Evolutionary conservation across 352 stramenopile genomes (phyloP).

Genomic region (Pythium coloratum): DNA sequence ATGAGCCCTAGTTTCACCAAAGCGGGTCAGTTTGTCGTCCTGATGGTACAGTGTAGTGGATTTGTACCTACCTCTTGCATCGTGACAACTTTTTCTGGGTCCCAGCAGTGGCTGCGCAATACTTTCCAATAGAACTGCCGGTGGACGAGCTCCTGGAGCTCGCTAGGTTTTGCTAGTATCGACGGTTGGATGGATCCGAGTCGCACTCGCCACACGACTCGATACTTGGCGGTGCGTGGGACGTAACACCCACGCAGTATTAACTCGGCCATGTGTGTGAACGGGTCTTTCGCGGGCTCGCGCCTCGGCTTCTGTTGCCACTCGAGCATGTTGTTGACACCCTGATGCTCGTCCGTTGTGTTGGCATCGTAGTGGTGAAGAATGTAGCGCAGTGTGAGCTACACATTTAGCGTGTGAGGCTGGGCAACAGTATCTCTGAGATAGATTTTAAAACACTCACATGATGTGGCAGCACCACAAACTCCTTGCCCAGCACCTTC

Average conservation of each 20-base stretch:
- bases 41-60: neutral
- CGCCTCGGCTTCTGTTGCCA: constrained; percentile 9
- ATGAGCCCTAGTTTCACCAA: constrained; percentile 11
- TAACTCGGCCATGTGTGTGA: neutral
- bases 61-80: constrained; percentile 1
- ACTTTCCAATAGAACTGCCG: constrained; percentile 7
- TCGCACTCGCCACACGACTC: constrained; percentile 21
- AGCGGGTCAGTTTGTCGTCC: neutral
- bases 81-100: neutral
- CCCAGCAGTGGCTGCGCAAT: constrained; percentile 12
- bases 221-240: constrained; percentile 8
- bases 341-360: neutral
- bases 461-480: constrained; percentile 13
- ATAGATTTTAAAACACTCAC: neutral
- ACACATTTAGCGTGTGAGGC: neutral
- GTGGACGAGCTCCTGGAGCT: neutral
- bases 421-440: too few species aligned
- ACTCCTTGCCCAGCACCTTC: constrained; percentile 17
- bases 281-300: neutral
- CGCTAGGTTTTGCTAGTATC: neutral
- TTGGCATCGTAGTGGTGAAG: constrained; percentile 7
- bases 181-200: neutral
- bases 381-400: constrained; percentile 14
- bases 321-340: neutral
- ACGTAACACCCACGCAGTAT: neutral